phyloP scores from a whole-genome alignment of 1,284 basidiomycete species.

The Tylopilus sp. region DNA sequence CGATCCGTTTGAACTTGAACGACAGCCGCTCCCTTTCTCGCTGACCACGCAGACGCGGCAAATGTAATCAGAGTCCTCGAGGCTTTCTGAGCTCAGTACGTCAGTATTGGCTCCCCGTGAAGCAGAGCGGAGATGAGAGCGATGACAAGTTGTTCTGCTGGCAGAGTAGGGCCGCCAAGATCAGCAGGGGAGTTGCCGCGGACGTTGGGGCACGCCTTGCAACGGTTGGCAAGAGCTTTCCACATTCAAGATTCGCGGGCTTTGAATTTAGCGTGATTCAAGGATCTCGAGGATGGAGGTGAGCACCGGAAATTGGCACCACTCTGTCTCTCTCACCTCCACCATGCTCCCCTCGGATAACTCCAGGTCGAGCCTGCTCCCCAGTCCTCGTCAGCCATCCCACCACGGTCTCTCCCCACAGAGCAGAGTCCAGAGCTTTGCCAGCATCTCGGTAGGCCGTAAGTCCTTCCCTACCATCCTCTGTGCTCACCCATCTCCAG shows the following conservation, averaged over 20 bases:
- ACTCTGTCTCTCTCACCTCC: too few relatives aligned
- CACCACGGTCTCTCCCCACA: slow-evolving; percentile 12
- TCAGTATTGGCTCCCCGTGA: too few relatives aligned
- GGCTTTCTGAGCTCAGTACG: not conserved
- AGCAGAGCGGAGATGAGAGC: too few relatives aligned
- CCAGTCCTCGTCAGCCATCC: not conserved
- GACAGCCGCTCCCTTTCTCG: not conserved
- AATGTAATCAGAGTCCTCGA: not conserved
- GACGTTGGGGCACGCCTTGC: slow-evolving; percentile 11
- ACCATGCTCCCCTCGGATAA: slow-evolving; percentile 16
- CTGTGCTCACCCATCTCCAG: slow-evolving; percentile 12
- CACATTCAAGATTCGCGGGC: slow-evolving; percentile 1
- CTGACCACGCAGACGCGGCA: not conserved
- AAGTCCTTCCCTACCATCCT: not conserved
- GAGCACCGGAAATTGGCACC: too few relatives aligned
- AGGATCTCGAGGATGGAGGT: too few relatives aligned
- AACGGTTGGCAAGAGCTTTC: slow-evolving; percentile 11
- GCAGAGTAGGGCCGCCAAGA: too few relatives aligned
- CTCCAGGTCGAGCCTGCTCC: slow-evolving; percentile 17
- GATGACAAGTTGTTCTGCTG: too few relatives aligned
- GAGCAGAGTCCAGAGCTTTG: slow-evolving; percentile 27
- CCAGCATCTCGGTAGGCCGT: slow-evolving; percentile 27
- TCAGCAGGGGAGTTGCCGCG: too few relatives aligned
- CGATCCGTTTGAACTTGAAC: too few relatives aligned
- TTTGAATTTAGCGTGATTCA: not conserved